A percentile compares a stretch with the other conserved stretches of the same genome.
phyloP scores from a whole-genome alignment of 1,284 basidiomycete genomes.

The Ceratobasidium sp. region DNA sequence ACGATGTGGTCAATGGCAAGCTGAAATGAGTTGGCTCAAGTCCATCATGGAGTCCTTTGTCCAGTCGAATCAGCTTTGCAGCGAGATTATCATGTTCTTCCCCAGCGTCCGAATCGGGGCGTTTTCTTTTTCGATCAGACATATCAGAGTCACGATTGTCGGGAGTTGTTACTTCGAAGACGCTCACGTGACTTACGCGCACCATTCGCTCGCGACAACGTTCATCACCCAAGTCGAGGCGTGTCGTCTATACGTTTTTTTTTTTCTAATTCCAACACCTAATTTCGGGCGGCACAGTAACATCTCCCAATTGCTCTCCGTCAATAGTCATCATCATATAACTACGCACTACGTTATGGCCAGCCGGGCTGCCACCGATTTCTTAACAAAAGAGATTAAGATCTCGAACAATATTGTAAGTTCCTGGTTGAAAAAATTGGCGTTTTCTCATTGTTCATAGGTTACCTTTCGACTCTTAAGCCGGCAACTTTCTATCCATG shows the following conservation, averaged over 20 bases:
- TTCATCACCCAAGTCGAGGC: background rate
- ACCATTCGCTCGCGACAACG: background rate
- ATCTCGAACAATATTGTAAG: conserved; percentile 38
- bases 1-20: conserved; percentile 15
- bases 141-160: conserved; percentile 1
- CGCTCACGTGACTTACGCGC: conserved; percentile 6
- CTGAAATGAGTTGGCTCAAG: background rate
- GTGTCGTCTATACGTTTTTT: background rate
- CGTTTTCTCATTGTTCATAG: conserved; percentile 54
- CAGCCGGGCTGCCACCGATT: conserved; percentile 22
- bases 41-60: background rate
- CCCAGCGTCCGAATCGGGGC: background rate
- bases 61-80: conserved; percentile 3
- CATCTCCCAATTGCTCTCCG: background rate
- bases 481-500: conserved; percentile 71
- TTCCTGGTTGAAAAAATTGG: background rate
- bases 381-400: conserved; percentile 39
- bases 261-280: background rate
- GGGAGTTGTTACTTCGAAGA: background rate
- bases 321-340: background rate
- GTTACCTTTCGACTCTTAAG: conserved; percentile 80
- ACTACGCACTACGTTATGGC: conserved; percentile 8
- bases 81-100: background rate
- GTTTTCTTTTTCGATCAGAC: conserved; percentile 33
- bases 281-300: too few species aligned